A percentile compares a stretch with the other conserved stretches of the same genome.
phyloP scores from a whole-genome alignment of 495 filamentous ascomycete genomes.

The Echria macrotheca region DNA sequence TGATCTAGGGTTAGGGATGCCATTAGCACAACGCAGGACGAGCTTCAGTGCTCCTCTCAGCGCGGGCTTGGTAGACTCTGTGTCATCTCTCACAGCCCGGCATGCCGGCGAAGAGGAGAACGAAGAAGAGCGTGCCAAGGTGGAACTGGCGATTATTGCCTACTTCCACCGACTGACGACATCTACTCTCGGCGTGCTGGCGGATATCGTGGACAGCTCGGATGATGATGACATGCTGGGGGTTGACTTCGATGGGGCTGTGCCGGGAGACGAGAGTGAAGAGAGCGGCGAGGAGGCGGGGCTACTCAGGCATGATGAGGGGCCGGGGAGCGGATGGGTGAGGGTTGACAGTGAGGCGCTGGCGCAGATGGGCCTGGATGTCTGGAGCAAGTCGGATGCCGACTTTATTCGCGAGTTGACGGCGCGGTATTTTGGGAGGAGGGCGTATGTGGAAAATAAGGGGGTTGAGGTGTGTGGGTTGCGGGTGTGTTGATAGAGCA shows the following conservation, averaged over 20 bases:
- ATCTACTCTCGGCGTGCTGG: slow-evolving; percentile 61
- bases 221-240: slow-evolving; percentile 48
- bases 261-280: not conserved
- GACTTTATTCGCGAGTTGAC: slow-evolving; percentile 65
- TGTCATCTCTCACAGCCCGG: slow-evolving; percentile 32
- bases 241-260: slow-evolving; percentile 30
- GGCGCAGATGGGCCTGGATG: slow-evolving; percentile 74
- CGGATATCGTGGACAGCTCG: slow-evolving; percentile 58
- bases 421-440: slow-evolving; percentile 64
- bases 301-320: slow-evolving; percentile 21
- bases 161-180: slow-evolving; percentile 89
- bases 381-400: slow-evolving; percentile 75
- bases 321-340: slow-evolving; percentile 38
- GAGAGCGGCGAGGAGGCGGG: slow-evolving; percentile 19
- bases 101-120: slow-evolving; percentile 14
- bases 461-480: slow-evolving; percentile 78
- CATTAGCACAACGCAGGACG: slow-evolving; percentile 24
- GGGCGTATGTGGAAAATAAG: slow-evolving; percentile 62
- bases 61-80: slow-evolving; percentile 26
- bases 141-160: slow-evolving; percentile 74
- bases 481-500: slow-evolving; percentile 66
- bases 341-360: slow-evolving; percentile 65
- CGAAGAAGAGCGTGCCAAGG: slow-evolving; percentile 29
- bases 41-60: slow-evolving; percentile 21
- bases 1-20: slow-evolving; percentile 24